These are phyloP conservation scores for Suillus spraguei DNA, from an alignment of 768 basidiomycete genomes.

Conservation along the genomic window DNA sequence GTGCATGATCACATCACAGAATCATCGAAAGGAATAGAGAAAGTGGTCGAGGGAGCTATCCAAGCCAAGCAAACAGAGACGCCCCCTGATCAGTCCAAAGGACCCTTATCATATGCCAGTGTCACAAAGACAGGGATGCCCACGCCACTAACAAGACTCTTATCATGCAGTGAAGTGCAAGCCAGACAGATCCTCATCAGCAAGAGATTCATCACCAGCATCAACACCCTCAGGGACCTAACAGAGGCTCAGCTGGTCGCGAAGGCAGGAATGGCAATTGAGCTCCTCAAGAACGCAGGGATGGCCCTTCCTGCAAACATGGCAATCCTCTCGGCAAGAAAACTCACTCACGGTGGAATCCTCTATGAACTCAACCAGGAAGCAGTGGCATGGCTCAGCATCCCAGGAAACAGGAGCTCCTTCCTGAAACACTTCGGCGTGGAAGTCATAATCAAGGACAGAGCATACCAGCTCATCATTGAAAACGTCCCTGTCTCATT, in stretches of 20 bases:
- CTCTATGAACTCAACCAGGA: constrained; percentile 17
- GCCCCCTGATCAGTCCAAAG: no score
- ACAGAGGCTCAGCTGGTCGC: not conserved
- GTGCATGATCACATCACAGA: not conserved
- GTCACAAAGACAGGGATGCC: not conserved
- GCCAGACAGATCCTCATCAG: not conserved
- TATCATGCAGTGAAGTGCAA: not conserved
- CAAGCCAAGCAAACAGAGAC: no score
- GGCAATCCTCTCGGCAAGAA: not conserved
- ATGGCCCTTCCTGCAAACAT: not conserved
- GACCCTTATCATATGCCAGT: not conserved
- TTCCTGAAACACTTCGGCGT: constrained; percentile 12
- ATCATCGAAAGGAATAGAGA: not conserved
- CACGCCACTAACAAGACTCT: not conserved
- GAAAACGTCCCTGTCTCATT: constrained; percentile 25
- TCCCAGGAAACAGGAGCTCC: not conserved
- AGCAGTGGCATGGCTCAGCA: constrained; percentile 21
- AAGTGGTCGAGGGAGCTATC: not conserved
- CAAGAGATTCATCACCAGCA: not conserved
- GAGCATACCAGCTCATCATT: constrained; percentile 14
- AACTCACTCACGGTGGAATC: constrained; percentile 17
- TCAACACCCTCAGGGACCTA: not conserved
- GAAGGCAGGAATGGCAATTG: not conserved
- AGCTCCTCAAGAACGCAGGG: not conserved
- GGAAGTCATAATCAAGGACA: constrained; percentile 10